Evolutionary conservation across 805 yeast genomes (phyloP), one percentile per base, ranked within the genome.

Genomic region (Starmerella roubikii): DNA sequence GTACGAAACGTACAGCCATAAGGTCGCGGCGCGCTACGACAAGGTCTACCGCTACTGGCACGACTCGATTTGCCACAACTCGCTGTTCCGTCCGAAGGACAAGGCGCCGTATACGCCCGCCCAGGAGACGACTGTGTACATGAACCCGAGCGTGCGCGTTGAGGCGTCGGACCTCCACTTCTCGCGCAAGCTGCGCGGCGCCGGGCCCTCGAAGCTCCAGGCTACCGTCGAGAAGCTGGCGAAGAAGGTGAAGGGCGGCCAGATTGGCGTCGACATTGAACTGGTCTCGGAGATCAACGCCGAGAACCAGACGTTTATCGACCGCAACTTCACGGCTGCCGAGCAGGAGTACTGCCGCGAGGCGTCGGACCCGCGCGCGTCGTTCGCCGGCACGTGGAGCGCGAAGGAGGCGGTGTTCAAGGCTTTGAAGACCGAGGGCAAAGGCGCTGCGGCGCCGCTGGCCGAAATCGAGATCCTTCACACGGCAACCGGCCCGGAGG

Each of bases 361-460:
- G 25, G 75, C 95, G 24, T 68, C 96, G 31, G 69, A 70, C 49
- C 82, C 91, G 37, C 80, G 75, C 55, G 83, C 97, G 12, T 83
- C 96, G 3, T 91, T 72, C 62, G 85, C 98, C 21, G 99, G 99
- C 34, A 80, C 93, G 32, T 91, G 99, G 99, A 83, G 95, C 23
- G 98, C 98, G 32, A 91, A 91, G 66, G 99, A 91, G 67, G 98
- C 99, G 31, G 96, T 86, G 26, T 91, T 91, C 77, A 91, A 91
- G 68, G 82, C 94, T 16, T 68, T 91, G 56, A 86, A 91, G 45
- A 93, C 83, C 46, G 71, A 72, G 55, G 76, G 93, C 34, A 73
- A 76, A 57, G 99, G 99, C 44, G 95, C 88, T 13, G 98, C 97
- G 45, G 97, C 98, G 28, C 69, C 93, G 25, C 71, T 91, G 65